These are phyloP conservation scores for Phoenix dactylifera DNA, from an alignment of 176 grass and related monocot genomes.

Conservation along the genomic window DNA sequence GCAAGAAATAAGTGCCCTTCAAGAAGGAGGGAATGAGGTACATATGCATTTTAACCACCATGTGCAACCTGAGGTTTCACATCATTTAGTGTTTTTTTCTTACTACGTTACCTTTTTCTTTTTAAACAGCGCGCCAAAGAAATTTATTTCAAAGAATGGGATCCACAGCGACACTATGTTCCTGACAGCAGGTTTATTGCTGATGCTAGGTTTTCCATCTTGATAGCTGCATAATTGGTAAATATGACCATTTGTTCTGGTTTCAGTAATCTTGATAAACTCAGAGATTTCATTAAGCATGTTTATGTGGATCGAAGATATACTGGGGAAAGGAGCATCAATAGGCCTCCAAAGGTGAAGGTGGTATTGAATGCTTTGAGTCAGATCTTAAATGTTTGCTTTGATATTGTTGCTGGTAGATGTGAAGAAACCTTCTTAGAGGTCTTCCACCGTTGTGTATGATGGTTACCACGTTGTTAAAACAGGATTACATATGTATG, in stretches of 20 bases:
- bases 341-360: conserved; percentile 32
- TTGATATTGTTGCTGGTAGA: not conserved
- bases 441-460: too few species aligned
- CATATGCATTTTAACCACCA: too few species aligned
- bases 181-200: conserved; percentile 48
- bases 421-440: too few species aligned
- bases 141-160: conserved; percentile 69
- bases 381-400: conserved; percentile 6
- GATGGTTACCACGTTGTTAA: too few species aligned
- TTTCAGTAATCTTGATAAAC: conserved; percentile 42
- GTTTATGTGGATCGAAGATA: conserved; percentile 50
- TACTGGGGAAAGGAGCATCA: conserved; percentile 25
- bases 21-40: conserved; percentile 66
- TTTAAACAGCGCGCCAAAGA: conserved; percentile 34
- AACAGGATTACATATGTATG: not conserved
- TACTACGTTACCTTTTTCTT: not conserved
- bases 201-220: conserved; percentile 11
- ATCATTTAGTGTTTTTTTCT: conserved; percentile 2
- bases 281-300: conserved; percentile 60
- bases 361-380: conserved; percentile 19
- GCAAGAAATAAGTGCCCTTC: conserved; percentile 46
- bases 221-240: conserved; percentile 13
- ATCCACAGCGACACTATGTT: conserved; percentile 31
- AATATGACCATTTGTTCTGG: conserved; percentile 17
- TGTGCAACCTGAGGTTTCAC: too few species aligned